These are phyloP conservation scores for Pythium inflatum DNA, from an alignment of 352 stramenopile species.

Conservation along the genomic window DNA sequence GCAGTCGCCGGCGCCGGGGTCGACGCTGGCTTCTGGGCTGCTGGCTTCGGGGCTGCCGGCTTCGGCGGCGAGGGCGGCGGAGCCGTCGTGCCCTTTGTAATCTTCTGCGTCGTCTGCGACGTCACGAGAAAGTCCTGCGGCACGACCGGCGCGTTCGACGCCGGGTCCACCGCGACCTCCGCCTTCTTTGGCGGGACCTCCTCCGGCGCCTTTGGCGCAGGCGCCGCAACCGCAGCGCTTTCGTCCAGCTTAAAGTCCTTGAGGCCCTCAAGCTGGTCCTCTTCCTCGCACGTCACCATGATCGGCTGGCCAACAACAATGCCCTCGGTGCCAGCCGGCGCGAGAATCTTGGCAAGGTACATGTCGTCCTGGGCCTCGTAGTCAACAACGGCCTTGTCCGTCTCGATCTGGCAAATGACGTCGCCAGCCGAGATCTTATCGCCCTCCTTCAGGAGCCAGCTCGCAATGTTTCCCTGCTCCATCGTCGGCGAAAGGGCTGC, in stretches of 20 bases:
- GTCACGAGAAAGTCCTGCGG: conserved; percentile 69
- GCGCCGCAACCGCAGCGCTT: conserved; percentile 33
- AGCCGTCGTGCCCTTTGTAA: conserved; percentile 35
- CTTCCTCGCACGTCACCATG: conserved; percentile 95
- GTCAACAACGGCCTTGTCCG: conserved; percentile 99
- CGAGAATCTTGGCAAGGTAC: conserved; percentile 96
- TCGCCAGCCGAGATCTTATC: conserved; percentile 93
- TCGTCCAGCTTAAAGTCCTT: conserved; percentile 81
- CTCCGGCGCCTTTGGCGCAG: conserved; percentile 52
- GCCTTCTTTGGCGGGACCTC: conserved; percentile 76
- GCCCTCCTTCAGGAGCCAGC: conserved; percentile 95
- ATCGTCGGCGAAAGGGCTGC: conserved; percentile 97
- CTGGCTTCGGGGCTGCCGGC: conserved; percentile 23
- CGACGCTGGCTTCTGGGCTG: conserved; percentile 20
- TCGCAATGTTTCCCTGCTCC: conserved; percentile 95
- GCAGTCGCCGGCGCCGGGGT: conserved; percentile 21
- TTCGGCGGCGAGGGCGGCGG: conserved; percentile 28
- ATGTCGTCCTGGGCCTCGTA: conserved; percentile 98
- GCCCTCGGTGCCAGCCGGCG: conserved; percentile 88
- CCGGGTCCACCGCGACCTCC: conserved; percentile 52
- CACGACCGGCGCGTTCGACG: conserved; percentile 52
- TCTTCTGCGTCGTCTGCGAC: conserved; percentile 66
- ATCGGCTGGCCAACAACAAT: conserved; percentile 94
- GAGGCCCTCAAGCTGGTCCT: conserved; percentile 64
- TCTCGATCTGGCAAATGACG: conserved; percentile 98